Conservation (phyloP, 2,329 filamentous ascomycete species). For the Aureobasidium sp. region DNA sequence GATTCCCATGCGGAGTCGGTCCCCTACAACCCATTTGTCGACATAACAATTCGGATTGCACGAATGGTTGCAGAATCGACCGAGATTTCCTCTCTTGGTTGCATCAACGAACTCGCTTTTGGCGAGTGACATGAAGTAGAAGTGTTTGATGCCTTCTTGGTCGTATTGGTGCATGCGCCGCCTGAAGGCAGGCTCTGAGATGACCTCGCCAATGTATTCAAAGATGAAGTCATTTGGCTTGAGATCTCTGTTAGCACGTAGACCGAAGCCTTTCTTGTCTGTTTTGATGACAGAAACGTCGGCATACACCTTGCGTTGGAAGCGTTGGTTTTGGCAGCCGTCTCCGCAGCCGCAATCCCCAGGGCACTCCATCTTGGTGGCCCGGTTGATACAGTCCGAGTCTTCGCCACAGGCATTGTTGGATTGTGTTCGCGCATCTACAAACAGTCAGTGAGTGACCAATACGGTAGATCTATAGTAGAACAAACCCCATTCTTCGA, state of each 20-base stretch:
- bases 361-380: constrained; percentile 94
- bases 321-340: constrained; percentile 89
- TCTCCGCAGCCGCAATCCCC: constrained; percentile 80
- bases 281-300: constrained; percentile 93
- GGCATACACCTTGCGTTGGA: constrained; percentile 84
- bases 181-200: constrained; percentile 84
- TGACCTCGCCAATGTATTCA: constrained; percentile 97
- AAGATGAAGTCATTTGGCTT: constrained; percentile 87
- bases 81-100: constrained; percentile 91
- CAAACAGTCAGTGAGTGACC: constrained; percentile 23
- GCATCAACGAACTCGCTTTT: constrained; percentile 97
- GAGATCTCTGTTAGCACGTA: constrained; percentile 73
- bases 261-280: constrained; percentile 92
- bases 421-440: constrained; percentile 44
- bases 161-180: constrained; percentile 90
- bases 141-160: constrained; percentile 94
- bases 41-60: constrained; percentile 99
- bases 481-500: constrained; percentile 84
- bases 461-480: background rate
- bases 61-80: constrained; percentile 97
- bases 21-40: constrained; percentile 97
- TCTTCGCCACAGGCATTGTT: constrained; percentile 92
- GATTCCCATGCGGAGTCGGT: constrained; percentile 97
- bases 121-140: constrained; percentile 99
- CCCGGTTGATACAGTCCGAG: constrained; percentile 96